These are phyloP conservation scores for Bruguiera sexangula DNA, from an alignment of 345 rosid species.

Conservation along the genomic window DNA sequence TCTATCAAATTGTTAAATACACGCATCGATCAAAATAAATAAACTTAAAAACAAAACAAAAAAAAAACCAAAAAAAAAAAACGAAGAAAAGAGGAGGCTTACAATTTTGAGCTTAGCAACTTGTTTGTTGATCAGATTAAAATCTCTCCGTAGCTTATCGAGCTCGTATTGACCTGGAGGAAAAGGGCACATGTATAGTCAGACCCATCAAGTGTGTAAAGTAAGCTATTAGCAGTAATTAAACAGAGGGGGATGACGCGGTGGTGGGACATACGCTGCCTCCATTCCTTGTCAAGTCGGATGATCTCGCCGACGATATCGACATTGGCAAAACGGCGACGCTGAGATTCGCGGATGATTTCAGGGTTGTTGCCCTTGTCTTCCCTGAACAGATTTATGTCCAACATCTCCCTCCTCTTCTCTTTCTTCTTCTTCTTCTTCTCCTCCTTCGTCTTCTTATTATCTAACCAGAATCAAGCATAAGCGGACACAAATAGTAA, in stretches of 20 bases:
- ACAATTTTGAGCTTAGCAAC: conserved; percentile 74
- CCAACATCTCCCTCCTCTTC: conserved; percentile 43
- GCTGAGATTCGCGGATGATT: conserved; percentile 65
- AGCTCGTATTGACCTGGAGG: conserved; percentile 65
- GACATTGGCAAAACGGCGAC: conserved; percentile 64
- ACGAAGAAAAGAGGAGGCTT: conserved; percentile 13
- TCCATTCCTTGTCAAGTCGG: conserved; percentile 69
- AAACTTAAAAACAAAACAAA: background rate
- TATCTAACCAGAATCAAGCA: no score
- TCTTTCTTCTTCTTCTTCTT: background rate
- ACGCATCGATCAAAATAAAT: background rate
- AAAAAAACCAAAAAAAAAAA: no score
- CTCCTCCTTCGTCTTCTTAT: no score
- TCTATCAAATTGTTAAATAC: background rate
- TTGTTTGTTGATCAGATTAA: conserved; percentile 64
- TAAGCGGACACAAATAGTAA: no score
- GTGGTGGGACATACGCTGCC: conserved; percentile 45
- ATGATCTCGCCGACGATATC: conserved; percentile 70
- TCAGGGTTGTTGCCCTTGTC: conserved; percentile 74
- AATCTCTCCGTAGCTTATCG: conserved; percentile 58
- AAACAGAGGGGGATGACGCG: background rate
- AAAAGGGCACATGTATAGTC: background rate
- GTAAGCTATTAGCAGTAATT: no score
- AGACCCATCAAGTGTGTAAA: background rate
- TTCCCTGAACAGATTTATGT: conserved; percentile 66